Conservation (phyloP, 1,139 yeast species). For the Eremothecium coryli region DNA sequence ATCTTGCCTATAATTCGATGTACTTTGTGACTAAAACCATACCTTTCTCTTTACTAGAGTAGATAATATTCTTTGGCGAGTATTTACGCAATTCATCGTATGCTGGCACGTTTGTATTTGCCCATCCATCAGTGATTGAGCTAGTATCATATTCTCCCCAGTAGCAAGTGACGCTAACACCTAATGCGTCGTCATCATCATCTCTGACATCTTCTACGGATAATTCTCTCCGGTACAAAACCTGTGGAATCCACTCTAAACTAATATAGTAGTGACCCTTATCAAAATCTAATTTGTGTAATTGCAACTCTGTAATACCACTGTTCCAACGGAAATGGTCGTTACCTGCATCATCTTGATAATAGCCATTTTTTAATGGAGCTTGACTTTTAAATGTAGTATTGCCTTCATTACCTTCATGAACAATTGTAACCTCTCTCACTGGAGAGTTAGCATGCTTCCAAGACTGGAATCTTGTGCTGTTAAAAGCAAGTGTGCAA, state of each 20-base stretch:
- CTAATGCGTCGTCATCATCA: conserved; percentile 37
- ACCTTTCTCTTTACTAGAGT: conserved; percentile 61
- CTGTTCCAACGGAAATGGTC: conserved; percentile 44
- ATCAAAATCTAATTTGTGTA: conserved; percentile 60
- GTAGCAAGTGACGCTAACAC: conserved; percentile 51
- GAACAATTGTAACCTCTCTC: conserved; percentile 46
- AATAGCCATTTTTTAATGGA: conserved; percentile 5
- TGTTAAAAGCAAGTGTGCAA: conserved; percentile 52
- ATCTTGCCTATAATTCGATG: conserved; percentile 18
- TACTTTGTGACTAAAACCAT: conserved; percentile 42
- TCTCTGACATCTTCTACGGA: conserved; percentile 23
- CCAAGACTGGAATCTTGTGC: conserved; percentile 34
- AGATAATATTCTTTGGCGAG: conserved; percentile 53
- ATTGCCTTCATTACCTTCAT: conserved; percentile 27
- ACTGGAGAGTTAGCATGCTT: conserved; percentile 44
- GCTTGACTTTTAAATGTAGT: neutral
- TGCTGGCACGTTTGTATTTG: conserved; percentile 50
- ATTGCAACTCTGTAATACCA: conserved; percentile 54
- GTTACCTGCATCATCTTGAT: conserved; percentile 6
- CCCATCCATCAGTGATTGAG: conserved; percentile 32
- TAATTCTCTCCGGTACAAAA: conserved; percentile 33
- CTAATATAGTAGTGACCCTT: conserved; percentile 47
- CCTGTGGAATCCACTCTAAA: conserved; percentile 69
- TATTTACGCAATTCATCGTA: conserved; percentile 56
- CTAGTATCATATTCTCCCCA: conserved; percentile 63